A percentile compares a stretch with the other conserved stretches of the same genome.
Conservation (phyloP, 2,329 filamentous ascomycete genomes). For the Lasiodiplodia hormozganensis region DNA sequence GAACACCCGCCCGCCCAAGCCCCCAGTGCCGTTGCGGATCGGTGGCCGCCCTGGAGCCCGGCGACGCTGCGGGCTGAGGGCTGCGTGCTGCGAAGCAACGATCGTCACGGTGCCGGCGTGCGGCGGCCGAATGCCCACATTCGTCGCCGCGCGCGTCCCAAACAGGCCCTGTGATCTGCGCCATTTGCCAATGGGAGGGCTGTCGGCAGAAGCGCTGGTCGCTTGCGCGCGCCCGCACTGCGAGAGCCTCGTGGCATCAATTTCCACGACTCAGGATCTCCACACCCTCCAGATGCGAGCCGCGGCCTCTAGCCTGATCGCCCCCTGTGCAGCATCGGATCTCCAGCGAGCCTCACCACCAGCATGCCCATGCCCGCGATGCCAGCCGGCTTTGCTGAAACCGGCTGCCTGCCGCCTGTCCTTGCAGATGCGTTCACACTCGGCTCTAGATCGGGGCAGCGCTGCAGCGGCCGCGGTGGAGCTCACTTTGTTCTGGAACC, state of each 20-base stretch:
- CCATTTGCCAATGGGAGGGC: constrained; percentile 16
- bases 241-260: constrained; percentile 28
- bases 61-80: neutral
- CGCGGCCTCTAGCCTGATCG: constrained; percentile 26
- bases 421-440: constrained; percentile 24
- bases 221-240: neutral
- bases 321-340: constrained; percentile 24
- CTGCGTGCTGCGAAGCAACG: constrained; percentile 16
- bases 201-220: constrained; percentile 9
- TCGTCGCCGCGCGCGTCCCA: neutral
- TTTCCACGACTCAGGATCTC: constrained; percentile 29
- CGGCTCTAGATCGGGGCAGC: constrained; percentile 23
- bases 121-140: neutral
- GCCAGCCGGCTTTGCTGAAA: constrained; percentile 19
- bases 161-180: constrained; percentile 16
- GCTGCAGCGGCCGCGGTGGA: constrained; percentile 10
- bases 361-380: neutral
- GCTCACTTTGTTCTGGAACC: constrained; percentile 27
- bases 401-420: constrained; percentile 6
- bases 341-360: constrained; percentile 13
- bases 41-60: neutral
- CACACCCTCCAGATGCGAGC: constrained; percentile 23
- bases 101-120: constrained; percentile 8
- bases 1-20: constrained; percentile 19
- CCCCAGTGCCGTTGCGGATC: neutral